A percentile compares a stretch with the other conserved stretches of the same genome.
Evolutionary conservation across 306 rosid genomes (phyloP).

Genomic region (Pachyrhizus erosus): DNA sequence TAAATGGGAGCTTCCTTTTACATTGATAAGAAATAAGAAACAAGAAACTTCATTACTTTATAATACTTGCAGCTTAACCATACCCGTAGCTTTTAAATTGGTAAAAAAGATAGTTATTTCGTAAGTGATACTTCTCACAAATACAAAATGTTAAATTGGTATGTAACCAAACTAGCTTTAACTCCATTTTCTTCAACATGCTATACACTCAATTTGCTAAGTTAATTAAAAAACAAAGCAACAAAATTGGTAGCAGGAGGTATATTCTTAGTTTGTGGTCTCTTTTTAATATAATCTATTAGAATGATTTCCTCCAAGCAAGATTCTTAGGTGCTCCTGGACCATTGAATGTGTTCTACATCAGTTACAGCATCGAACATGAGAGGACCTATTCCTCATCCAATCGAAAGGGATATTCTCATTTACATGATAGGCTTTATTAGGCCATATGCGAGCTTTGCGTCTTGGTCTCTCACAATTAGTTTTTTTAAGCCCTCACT

Average conservation of each 20-base stretch:
- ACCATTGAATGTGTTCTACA: constrained; percentile 9
- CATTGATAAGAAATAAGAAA: not conserved
- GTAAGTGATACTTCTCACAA: not conserved
- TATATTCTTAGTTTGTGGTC: not conserved
- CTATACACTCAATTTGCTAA: not conserved
- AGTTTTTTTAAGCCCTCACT: not conserved
- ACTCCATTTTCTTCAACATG: not conserved
- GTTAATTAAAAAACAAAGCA: not conserved
- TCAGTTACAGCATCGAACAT: not conserved
- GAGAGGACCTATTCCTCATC: not conserved
- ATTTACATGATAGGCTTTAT: not conserved
- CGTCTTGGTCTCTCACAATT: not conserved
- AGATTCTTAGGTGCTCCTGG: not conserved
- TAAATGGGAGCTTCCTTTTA: not conserved
- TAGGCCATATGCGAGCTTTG: not conserved
- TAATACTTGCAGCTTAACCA: not conserved
- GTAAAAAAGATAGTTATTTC: not conserved
- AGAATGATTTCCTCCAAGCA: not conserved
- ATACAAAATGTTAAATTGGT: not conserved
- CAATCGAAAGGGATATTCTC: not conserved
- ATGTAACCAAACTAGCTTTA: constrained; percentile 16
- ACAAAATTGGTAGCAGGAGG: not conserved
- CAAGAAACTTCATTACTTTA: not conserved
- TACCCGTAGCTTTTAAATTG: not conserved
- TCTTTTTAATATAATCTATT: not conserved